Evolutionary conservation across 306 rosid genomes (phyloP), one percentile per base, ranked within the genome.

Genomic region (Vigna mungo): DNA sequence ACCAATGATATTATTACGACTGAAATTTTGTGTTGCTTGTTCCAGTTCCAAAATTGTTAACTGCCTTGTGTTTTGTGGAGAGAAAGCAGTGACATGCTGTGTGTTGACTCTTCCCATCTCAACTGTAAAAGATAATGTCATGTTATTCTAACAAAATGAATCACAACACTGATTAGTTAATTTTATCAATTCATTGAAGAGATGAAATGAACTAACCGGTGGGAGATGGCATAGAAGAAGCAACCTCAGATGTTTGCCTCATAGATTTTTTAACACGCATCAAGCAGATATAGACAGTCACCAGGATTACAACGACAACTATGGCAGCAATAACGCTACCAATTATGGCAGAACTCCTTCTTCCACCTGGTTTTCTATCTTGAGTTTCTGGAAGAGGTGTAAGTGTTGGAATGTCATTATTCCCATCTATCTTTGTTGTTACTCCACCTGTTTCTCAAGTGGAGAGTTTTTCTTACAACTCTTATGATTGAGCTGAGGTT

Each of bases 1-100:
- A 62, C 93, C 91, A 62, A 89, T 55, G 74, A 87, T 76, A 72
- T 87, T 89, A 71, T 78, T 81, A 68, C 60, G 83, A 77, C 76
- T 84, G 83, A 91, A 91, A 74, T 81, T 82, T 65, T 80, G 3
- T 10, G 96, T 89, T 44, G 96, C 93, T 83, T 89, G 90, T 55
- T 86, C 87, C 20, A 91, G 71, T 80, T 91, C 93, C 71, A 43
- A 71, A 39, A 87, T 67, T 7, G 86, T 59, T 43, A 91, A 72
- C 67, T 80, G 85, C 79, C 90, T 87, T 51, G 85, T 69, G 64
- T 68, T 59, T 41, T 76, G 79, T 13, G 86, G 81, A 52, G 88
- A 79, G 46, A 74, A 81, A 37, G 81, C 76, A 37, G 72, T 52
- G 1, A 80, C 87, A 47, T 74, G 66, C 21, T 80, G 87, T 7